Evolutionary conservation across 1,284 basidiomycete species (phyloP).

Genomic region (Pholiota adiposa): DNA sequence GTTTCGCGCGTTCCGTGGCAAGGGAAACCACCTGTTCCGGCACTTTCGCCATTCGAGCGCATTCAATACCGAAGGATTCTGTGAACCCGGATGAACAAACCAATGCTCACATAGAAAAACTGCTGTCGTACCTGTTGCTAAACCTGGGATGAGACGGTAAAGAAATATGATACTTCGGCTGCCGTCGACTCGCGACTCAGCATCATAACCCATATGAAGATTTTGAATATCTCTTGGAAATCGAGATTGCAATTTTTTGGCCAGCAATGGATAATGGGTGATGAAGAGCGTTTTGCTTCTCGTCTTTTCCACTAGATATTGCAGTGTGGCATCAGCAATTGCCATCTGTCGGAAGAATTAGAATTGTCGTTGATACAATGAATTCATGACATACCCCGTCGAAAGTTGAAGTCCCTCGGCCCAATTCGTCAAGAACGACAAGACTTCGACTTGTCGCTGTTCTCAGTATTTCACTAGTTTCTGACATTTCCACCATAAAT

Average conservation of each 20-base stretch:
- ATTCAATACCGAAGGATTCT: conserved; percentile 90
- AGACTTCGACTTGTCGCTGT: conserved; percentile 74
- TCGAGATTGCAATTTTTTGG: conserved; percentile 56
- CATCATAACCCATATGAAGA: conserved; percentile 85
- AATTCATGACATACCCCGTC: conserved; percentile 62
- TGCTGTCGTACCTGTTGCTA: conserved; percentile 57
- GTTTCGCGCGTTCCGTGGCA: conserved; percentile 60
- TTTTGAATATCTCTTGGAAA: conserved; percentile 70
- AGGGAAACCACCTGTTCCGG: conserved; percentile 66
- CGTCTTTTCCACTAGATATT: conserved; percentile 67
- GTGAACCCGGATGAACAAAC: conserved; percentile 31
- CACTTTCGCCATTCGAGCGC: conserved; percentile 83
- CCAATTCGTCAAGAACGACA: conserved; percentile 88
- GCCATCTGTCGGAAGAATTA: conserved; percentile 64
- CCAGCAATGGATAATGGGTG: conserved; percentile 87
- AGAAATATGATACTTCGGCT: conserved; percentile 83
- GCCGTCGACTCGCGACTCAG: conserved; percentile 69
- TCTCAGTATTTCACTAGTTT: conserved; percentile 89
- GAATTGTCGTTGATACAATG: neutral
- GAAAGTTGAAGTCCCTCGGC: conserved; percentile 83
- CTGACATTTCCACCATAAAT: conserved; percentile 95
- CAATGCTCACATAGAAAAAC: conserved; percentile 29
- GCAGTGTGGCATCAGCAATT: conserved; percentile 79
- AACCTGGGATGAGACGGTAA: conserved; percentile 74
- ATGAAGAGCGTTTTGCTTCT: conserved; percentile 90